Conservation (phyloP, 257 asterid species). For the Jacaranda mimosifolia region DNA sequence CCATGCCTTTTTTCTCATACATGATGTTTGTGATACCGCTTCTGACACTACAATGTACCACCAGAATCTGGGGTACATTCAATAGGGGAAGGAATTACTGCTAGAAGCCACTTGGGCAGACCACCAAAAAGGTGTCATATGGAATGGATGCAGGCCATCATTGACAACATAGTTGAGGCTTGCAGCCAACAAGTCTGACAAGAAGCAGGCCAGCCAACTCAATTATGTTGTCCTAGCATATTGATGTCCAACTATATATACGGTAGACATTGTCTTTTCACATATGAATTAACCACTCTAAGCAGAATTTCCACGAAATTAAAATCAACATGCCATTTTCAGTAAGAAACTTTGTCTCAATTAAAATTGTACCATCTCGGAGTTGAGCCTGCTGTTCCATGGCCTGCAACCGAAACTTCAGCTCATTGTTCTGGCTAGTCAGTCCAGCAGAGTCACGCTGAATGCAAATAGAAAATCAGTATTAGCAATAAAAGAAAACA, state of each 20-base stretch:
- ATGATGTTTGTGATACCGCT: background rate
- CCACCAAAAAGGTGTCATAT: no score
- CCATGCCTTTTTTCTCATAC: constrained; percentile 1
- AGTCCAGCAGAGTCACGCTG: constrained; percentile 74
- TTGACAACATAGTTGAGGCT: no score
- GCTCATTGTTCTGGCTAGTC: constrained; percentile 67
- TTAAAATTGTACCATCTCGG: constrained; percentile 58
- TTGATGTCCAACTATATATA: background rate
- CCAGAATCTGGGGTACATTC: no score
- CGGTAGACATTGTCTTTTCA: no score
- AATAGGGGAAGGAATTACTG: background rate
- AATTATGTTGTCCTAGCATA: background rate
- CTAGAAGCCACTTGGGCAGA: background rate
- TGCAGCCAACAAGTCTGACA: no score
- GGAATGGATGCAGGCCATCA: no score
- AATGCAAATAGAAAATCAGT: background rate
- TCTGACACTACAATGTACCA: background rate
- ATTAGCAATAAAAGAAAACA: background rate
- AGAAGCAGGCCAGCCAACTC: no score
- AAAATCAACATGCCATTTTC: background rate
- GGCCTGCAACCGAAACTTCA: constrained; percentile 73
- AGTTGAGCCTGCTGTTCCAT: constrained; percentile 82
- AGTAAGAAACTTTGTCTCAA: no score
- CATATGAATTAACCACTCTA: background rate
- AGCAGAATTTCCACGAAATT: background rate